Conservation (phyloP, 2,329 filamentous ascomycete genomes). For the Ophidiomyces ophidiicola region DNA sequence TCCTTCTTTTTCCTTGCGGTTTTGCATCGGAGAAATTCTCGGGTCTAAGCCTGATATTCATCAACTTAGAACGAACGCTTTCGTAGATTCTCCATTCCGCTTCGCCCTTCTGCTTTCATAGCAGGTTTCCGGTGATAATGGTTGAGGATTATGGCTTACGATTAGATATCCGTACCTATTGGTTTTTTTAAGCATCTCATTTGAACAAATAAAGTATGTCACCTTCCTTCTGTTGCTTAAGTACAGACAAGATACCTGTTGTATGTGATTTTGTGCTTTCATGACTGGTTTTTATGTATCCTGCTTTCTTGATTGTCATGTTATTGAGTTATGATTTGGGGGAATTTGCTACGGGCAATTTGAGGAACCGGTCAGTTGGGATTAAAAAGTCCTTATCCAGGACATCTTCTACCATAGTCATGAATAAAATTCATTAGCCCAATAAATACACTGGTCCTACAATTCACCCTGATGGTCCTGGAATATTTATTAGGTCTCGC, state of each 20-base stretch:
- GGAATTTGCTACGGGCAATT: too few species aligned
- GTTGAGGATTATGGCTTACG: not conserved
- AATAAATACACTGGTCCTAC: too few species aligned
- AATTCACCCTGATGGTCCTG: too few species aligned
- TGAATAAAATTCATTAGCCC: too few species aligned
- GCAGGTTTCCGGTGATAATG: not conserved
- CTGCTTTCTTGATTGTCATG: too few species aligned
- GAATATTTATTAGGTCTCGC: too few species aligned
- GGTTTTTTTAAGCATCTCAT: conserved; percentile 1
- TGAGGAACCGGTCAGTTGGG: too few species aligned
- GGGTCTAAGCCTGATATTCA: conserved; percentile 13
- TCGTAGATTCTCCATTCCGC: conserved; percentile 7
- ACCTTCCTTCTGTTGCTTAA: not conserved
- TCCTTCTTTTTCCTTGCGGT: conserved; percentile 10
- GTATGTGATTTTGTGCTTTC: conserved; percentile 4
- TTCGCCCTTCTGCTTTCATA: not conserved
- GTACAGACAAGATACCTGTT: too few species aligned
- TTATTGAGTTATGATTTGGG: conserved; percentile 7
- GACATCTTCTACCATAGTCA: too few species aligned
- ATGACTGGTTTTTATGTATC: not conserved
- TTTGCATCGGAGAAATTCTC: conserved; percentile 10
- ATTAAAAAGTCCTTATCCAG: too few species aligned
- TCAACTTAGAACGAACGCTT: conserved; percentile 7
- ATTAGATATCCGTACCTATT: conserved; percentile 7
- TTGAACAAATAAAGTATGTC: not conserved